Conservation (phyloP, 2,329 filamentous ascomycete species). For the Talaromyces pinophilus region DNA sequence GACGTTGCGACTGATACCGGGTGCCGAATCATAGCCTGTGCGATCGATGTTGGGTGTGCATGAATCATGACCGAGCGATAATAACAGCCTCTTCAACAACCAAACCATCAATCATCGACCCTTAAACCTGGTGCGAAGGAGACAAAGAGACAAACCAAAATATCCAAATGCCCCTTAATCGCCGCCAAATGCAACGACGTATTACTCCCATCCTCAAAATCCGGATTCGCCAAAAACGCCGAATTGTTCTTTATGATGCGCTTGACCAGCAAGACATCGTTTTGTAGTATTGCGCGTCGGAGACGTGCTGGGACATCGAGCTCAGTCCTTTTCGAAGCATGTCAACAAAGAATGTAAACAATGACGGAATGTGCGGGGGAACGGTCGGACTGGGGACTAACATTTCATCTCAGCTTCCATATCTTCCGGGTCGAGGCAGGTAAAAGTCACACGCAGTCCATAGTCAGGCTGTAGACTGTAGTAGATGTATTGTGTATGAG, state of each 20-base stretch:
- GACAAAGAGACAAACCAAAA: conserved; percentile 54
- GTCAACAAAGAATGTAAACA: conserved; percentile 5
- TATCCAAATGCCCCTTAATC: conserved; percentile 67
- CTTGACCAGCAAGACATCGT: conserved; percentile 70
- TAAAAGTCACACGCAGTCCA: not conserved
- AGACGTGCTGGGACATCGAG: conserved; percentile 65
- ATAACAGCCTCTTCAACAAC: conserved; percentile 58
- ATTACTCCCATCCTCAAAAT: conserved; percentile 73
- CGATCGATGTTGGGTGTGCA: conserved; percentile 37
- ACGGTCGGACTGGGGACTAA: not conserved
- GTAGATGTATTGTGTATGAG: not conserved
- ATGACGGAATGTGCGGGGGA: conserved; percentile 11
- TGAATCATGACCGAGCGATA: conserved; percentile 74
- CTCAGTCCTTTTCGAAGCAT: conserved; percentile 26
- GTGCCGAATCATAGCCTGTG: conserved; percentile 32
- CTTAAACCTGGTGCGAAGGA: not conserved
- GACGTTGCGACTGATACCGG: conserved; percentile 73
- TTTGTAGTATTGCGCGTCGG: conserved; percentile 76
- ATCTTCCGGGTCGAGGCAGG: conserved; percentile 1
- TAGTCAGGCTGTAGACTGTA: not conserved
- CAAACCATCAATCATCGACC: not conserved
- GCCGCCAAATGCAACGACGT: conserved; percentile 82
- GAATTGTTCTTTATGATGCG: conserved; percentile 77
- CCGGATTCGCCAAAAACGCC: conserved; percentile 73
- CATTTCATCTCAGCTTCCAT: conserved; percentile 24